Evolutionary conservation across 164 flowering plant genomes (phyloP), one percentile per base, ranked within the genome.

Genomic region (Dillenia suffruticosa): DNA sequence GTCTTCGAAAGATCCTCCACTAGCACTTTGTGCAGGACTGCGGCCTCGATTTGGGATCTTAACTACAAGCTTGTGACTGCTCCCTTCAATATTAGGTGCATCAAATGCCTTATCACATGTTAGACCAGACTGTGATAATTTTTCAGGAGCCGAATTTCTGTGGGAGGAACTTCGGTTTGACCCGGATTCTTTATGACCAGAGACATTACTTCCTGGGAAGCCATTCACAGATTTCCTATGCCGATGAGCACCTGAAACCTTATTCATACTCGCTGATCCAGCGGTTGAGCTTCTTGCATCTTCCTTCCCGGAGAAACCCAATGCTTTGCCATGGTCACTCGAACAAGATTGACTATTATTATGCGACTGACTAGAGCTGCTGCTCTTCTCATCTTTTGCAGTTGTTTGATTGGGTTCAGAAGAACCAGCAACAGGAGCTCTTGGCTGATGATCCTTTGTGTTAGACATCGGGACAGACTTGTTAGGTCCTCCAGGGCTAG

Each of bases 311-410:
- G 82, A 78, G 43, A 70, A 73, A 51, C 65, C 81, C 59, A 68
- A 75, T 26, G 70, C 63, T 68, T 82, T 89, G 26, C 77, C 82
- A 74, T 77, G 87, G 61, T 86, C 97, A 68, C 88, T 81, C 1
- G 90, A 84, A 74, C 79, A 78, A 48, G 96, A 84, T 54, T 85
- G 98, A 64, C 94, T 84, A 55, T 82, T 80, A 71, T 79, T 92
- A 54, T 84, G 97, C 32, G 94, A 89, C 63, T 87, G 97, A 74
- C 96, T 82, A 49, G 97, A 91, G 62, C 92, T 83, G 66, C 82
- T 80, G 64, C 89, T 79, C 64, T 74, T 82, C 48, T 82, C 87
- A 65, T 81, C 89, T 66, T 58, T 82, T 15, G 67, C 48, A 14
- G 70, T 54, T 24, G 80, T 16, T 10, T 65, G 65, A 57, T 73